These are phyloP conservation scores for Pisolithus thermaeus DNA, from an alignment of 1,284 basidiomycete genomes.

Conservation along the genomic window DNA sequence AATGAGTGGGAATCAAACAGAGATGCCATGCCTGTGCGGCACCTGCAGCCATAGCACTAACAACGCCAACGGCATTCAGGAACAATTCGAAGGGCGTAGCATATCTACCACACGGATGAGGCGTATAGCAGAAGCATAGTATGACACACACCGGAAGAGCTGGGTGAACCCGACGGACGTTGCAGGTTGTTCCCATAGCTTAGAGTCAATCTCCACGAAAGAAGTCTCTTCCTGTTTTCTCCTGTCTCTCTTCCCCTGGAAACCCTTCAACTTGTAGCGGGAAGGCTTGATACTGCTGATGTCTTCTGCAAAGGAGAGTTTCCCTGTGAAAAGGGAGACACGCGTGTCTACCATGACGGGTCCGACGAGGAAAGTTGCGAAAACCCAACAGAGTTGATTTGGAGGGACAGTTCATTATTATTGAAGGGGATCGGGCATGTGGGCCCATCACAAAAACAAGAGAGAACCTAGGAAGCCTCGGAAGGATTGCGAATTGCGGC, in stretches of 20 bases:
- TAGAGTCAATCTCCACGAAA: not conserved
- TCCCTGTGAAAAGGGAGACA: not conserved
- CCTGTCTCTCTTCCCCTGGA: not conserved
- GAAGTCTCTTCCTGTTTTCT: not conserved
- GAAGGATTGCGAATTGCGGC: too few species aligned
- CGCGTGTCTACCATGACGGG: not conserved
- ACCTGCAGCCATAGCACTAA: constrained; percentile 65
- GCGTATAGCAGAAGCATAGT: too few species aligned
- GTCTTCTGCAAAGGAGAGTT: not conserved
- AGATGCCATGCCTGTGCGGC: constrained; percentile 58
- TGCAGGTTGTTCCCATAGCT: not conserved
- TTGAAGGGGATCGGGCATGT: too few species aligned
- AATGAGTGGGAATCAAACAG: constrained; percentile 1
- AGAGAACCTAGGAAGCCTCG: too few species aligned
- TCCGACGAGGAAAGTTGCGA: not conserved
- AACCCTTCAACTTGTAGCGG: not conserved
- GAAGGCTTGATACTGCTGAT: not conserved
- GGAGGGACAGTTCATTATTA: too few species aligned
- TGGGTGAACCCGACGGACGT: not conserved
- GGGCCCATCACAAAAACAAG: too few species aligned
- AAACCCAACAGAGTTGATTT: too few species aligned
- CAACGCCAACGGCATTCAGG: constrained; percentile 60
- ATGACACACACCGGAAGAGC: not conserved
- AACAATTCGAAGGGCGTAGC: constrained; percentile 61
- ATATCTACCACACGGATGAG: constrained; percentile 35